Conservation (phyloP, 2,329 filamentous ascomycete species). For the Hypoxylon sp. region DNA sequence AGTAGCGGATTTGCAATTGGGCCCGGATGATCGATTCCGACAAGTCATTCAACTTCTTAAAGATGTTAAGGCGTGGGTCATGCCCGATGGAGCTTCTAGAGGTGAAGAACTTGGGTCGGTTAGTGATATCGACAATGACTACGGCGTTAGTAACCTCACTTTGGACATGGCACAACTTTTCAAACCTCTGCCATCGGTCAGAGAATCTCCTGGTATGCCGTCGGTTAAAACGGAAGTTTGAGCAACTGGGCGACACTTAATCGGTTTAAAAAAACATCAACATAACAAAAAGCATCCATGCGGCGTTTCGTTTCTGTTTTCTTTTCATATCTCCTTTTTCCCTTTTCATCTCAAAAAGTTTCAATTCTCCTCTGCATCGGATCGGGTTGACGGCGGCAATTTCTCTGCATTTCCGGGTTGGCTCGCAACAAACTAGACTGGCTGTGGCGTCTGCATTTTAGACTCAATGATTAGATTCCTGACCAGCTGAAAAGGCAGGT, state of each 20-base stretch:
- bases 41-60: constrained; percentile 74
- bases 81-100: constrained; percentile 73
- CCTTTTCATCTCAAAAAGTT: constrained; percentile 49
- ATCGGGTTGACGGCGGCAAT: constrained; percentile 55
- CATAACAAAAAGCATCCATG: constrained; percentile 49
- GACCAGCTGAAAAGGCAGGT: constrained; percentile 44
- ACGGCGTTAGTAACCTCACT: constrained; percentile 74
- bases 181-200: constrained; percentile 68
- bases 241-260: constrained; percentile 31
- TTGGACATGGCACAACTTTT: constrained; percentile 81
- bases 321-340: constrained; percentile 50
- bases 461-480: constrained; percentile 55
- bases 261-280: constrained; percentile 30
- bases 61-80: constrained; percentile 72
- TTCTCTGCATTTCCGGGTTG: constrained; percentile 57
- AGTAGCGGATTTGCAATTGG: constrained; percentile 66
- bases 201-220: constrained; percentile 60
- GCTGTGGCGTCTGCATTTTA: constrained; percentile 56
- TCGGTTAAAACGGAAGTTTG: constrained; percentile 60
- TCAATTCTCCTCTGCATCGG: constrained; percentile 53
- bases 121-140: constrained; percentile 76
- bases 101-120: constrained; percentile 79
- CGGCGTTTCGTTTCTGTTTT: constrained; percentile 53
- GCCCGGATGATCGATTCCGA: constrained; percentile 71
- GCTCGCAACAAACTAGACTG: constrained; percentile 54